phyloP scores from a whole-genome alignment of 768 basidiomycete genomes.

The Paxillus ammoniavirescens region DNA sequence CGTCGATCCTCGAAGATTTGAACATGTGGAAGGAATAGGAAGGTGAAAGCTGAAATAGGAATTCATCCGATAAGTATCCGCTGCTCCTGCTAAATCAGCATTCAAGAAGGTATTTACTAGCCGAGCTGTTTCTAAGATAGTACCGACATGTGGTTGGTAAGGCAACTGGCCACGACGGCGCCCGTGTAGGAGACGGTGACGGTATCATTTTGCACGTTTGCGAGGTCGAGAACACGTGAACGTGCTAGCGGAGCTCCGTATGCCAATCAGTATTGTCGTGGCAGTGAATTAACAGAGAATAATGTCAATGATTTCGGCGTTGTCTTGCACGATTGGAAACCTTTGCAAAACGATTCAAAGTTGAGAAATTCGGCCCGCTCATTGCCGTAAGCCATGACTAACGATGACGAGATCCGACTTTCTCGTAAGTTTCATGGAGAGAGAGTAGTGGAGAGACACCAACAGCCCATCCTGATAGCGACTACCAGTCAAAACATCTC shows the following conservation, averaged over 20 bases:
- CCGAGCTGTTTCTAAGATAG: too few species aligned
- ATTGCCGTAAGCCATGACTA: conserved; percentile 9
- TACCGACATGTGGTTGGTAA: background rate
- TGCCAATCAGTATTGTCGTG: conserved; percentile 14
- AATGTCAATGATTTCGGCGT: conserved; percentile 9
- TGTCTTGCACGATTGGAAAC: conserved; percentile 14
- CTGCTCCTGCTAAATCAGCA: too few species aligned
- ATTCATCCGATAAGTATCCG: too few species aligned
- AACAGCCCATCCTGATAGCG: background rate
- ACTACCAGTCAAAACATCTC: background rate
- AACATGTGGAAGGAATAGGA: too few species aligned
- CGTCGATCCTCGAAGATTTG: too few species aligned
- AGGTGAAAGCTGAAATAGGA: too few species aligned
- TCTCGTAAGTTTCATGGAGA: too few species aligned
- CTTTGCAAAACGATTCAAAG: background rate
- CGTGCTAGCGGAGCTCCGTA: background rate
- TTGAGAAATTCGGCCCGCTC: conserved; percentile 11
- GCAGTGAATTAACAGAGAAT: background rate
- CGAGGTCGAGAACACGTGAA: background rate
- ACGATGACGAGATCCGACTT: too few species aligned
- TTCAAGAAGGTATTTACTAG: too few species aligned
- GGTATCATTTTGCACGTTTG: background rate
- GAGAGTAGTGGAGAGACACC: too few species aligned
- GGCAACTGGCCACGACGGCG: background rate
- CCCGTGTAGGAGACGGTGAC: background rate